Base-by-base conservation (phyloP, 106 monocot species). In the Dendrobium officinale region DNA sequence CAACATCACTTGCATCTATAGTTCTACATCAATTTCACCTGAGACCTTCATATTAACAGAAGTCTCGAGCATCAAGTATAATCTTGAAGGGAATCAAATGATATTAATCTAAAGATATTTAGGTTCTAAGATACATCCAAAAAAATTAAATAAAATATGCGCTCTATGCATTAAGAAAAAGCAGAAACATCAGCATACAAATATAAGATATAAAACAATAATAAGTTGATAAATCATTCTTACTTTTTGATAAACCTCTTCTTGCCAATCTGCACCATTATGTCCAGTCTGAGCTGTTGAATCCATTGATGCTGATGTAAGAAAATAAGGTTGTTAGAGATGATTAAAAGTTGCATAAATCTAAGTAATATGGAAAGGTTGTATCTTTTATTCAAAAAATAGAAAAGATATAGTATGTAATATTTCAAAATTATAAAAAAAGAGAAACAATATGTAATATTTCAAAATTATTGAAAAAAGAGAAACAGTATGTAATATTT, bases 221-320 rank as follows among this genome's bases (percentile, higher is more conserved):
- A 42, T 19, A 73, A 42, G 43, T 42, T 19, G 73, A 42, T 27
- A 44, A 70, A 45, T 26, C 16, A 13, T 48, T 72, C 72, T 78
- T 19, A 91, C 96, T 89, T 88, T 96, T 78, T 88, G 91, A 80
- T 86, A 93, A 27, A 74, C 55, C 80, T 94, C 94, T 81, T 97
- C 97, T 82, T 88, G 90, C 85, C 81, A 91, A 84, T 94, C 94
- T 40, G 9, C 78, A 42, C 92, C 85, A 54, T 75, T 40, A 51
- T 91, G 77, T 47, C 86, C 89, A n/a, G 89, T 86, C 64, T 89
- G 92, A 82, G 87, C 83, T 79, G 92, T 91, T 29, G 94, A 92
- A 73, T 94, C 92, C 79, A 91, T 78, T 82, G 92, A 92, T 77
- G 92, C 94, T 94, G 89, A 45, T 81, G 16, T 73, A 79, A 82